Evolutionary conservation across 805 yeast species (phyloP).

Genomic region (Wickerhamiella domercqiae): DNA sequence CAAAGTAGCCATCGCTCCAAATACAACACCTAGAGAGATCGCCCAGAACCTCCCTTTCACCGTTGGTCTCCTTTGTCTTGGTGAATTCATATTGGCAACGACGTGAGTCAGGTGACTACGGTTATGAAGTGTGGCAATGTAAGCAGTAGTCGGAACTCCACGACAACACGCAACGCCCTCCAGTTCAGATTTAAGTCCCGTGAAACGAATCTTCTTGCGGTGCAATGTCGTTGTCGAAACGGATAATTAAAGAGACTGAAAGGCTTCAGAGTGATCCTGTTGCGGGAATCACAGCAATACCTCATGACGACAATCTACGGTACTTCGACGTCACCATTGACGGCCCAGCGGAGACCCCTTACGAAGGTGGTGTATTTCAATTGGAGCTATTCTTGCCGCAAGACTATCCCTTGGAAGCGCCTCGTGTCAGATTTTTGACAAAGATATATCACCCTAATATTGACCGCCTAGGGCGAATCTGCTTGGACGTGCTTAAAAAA

Average conservation of each 20-base stretch:
- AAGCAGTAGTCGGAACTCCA: too few relatives aligned
- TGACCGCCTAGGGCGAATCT: constrained; percentile 86
- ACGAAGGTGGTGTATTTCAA: constrained; percentile 61
- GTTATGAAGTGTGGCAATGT: too few relatives aligned
- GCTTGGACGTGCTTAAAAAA: constrained; percentile 83
- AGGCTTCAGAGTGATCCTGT: constrained; percentile 86
- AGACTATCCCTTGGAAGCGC: constrained; percentile 97
- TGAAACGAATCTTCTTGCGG: too few relatives aligned
- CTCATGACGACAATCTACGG: constrained; percentile 86
- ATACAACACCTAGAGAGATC: constrained; percentile 17
- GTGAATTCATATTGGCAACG: not conserved
- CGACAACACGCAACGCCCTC: too few relatives aligned
- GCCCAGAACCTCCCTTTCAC: constrained; percentile 21
- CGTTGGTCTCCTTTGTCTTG: constrained; percentile 14
- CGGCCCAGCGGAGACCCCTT: constrained; percentile 86
- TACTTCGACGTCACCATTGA: constrained; percentile 84
- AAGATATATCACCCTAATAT: constrained; percentile 94
- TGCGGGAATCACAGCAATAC: constrained; percentile 85
- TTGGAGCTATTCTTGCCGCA: constrained; percentile 85
- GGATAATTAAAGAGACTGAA: constrained; percentile 95
- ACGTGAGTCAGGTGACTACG: not conserved
- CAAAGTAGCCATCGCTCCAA: constrained; percentile 17
- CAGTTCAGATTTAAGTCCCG: too few relatives aligned
- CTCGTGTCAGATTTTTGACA: constrained; percentile 85
- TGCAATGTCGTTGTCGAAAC: constrained; percentile 55